phyloP scores from a whole-genome alignment of 768 basidiomycete genomes.

The Tulasnella sp. region DNA sequence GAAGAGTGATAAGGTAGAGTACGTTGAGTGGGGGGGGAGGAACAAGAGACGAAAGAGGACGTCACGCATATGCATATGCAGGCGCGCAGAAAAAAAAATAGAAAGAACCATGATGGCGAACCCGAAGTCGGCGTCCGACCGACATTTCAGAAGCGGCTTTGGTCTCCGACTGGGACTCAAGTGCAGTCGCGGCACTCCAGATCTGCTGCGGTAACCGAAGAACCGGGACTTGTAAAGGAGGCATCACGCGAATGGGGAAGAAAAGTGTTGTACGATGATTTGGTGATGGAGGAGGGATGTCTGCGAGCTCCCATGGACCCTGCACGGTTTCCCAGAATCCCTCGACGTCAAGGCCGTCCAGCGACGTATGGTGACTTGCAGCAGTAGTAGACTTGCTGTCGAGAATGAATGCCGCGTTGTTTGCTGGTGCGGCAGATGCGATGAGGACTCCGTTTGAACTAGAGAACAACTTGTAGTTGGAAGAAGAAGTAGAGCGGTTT shows the following conservation, averaged over 20 bases:
- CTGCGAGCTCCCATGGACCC: constrained; percentile 17
- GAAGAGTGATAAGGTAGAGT: not conserved
- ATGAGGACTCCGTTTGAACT: not conserved
- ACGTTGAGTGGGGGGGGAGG: not conserved
- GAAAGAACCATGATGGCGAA: too few relatives aligned
- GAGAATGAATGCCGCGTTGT: not conserved
- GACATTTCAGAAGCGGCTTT: too few relatives aligned
- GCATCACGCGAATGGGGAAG: constrained; percentile 7
- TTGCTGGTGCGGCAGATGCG: constrained; percentile 4
- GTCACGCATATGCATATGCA: too few relatives aligned
- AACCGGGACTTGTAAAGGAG: constrained; percentile 5
- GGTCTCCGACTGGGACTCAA: too few relatives aligned
- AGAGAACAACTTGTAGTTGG: not conserved
- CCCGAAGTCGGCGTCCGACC: too few relatives aligned
- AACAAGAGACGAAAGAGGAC: too few relatives aligned
- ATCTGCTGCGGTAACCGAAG: constrained; percentile 4
- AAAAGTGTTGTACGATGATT: not conserved
- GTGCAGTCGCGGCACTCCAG: not conserved
- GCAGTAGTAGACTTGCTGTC: not conserved
- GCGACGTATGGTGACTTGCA: too few relatives aligned
- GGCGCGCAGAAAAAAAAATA: too few relatives aligned
- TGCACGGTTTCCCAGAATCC: constrained; percentile 22
- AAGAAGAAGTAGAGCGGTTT: not conserved
- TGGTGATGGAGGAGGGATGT: not conserved
- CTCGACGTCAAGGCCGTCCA: not conserved